Conservation (phyloP, 352 stramenopile species). For the Globisporangium apiculatum region DNA sequence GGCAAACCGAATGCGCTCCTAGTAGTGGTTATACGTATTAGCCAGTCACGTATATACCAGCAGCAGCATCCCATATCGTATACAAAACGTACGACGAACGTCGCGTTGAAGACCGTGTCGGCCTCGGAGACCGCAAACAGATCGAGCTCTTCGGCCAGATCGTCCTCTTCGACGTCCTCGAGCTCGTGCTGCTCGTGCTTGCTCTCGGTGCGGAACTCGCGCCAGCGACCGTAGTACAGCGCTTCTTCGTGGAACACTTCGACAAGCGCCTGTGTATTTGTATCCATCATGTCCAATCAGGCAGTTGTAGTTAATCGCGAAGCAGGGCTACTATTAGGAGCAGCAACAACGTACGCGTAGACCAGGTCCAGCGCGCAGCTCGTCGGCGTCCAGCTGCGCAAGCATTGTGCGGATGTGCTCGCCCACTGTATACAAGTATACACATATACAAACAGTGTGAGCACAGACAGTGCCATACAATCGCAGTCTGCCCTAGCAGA, state of each 20-base stretch:
- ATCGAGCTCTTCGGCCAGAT: slow-evolving; percentile 79
- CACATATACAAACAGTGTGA: not conserved
- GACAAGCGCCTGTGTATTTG: slow-evolving; percentile 40
- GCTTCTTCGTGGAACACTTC: slow-evolving; percentile 75
- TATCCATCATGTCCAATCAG: too few relatives aligned
- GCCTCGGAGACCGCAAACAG: slow-evolving; percentile 75
- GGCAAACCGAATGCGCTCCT: slow-evolving; percentile 81
- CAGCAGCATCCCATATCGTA: not conserved
- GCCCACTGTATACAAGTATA: slow-evolving; percentile 27
- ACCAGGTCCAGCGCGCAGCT: slow-evolving; percentile 28
- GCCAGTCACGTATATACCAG: not conserved
- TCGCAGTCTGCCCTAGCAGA: not conserved
- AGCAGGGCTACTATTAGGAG: too few relatives aligned
- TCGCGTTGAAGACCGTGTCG: slow-evolving; percentile 68
- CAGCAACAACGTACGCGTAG: slow-evolving; percentile 28
- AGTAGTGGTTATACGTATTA: not conserved
- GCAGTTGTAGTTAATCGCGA: too few relatives aligned
- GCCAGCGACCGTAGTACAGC: slow-evolving; percentile 79
- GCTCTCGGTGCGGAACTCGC: slow-evolving; percentile 72
- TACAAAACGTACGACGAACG: slow-evolving; percentile 40
- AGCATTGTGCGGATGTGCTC: slow-evolving; percentile 40
- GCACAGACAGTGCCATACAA: not conserved
- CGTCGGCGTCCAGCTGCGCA: slow-evolving; percentile 32
- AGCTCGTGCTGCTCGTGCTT: slow-evolving; percentile 74
- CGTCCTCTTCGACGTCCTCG: slow-evolving; percentile 76